A percentile compares a stretch with the other conserved stretches of the same genome.
phyloP scores from a whole-genome alignment of 1,284 basidiomycete species.

The Boletus semigastroideus region DNA sequence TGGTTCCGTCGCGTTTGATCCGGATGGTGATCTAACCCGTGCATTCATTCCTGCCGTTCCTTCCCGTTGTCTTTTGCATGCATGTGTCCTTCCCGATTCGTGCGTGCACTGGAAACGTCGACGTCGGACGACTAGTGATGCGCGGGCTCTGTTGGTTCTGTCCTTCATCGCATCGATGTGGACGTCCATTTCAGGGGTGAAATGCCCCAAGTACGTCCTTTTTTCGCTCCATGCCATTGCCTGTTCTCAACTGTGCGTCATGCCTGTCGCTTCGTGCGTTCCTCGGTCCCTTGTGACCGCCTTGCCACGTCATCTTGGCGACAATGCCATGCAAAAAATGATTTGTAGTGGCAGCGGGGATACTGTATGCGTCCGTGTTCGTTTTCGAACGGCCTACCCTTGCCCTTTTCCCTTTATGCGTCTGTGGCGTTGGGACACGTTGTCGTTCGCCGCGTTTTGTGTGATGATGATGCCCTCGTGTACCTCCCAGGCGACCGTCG shows the following conservation, averaged over 20 bases:
- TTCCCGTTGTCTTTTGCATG: conserved; percentile 3
- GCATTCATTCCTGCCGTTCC: conserved; percentile 6
- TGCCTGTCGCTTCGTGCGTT: not conserved
- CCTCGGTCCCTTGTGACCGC: conserved; percentile 7
- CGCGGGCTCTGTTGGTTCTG: conserved; percentile 79
- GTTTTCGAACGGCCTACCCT: not conserved
- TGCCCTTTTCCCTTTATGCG: not conserved
- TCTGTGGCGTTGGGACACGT: conserved; percentile 14
- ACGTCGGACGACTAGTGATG: conserved; percentile 71
- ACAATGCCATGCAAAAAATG: not conserved
- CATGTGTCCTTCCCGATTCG: conserved; percentile 12
- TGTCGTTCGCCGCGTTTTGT: conserved; percentile 5
- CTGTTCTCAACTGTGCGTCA: not conserved
- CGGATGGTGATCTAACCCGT: conserved; percentile 18
- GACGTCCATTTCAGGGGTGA: conserved; percentile 91
- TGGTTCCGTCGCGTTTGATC: conserved; percentile 9
- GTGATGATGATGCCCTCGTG: no score
- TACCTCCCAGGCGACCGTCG: no score
- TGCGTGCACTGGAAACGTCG: conserved; percentile 61
- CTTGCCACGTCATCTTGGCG: conserved; percentile 12
- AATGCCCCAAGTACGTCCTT: conserved; percentile 74
- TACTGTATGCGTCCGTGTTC: conserved; percentile 50
- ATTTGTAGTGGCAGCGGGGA: conserved; percentile 50
- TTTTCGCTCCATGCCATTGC: conserved; percentile 5
- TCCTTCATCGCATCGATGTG: conserved; percentile 68